Percentiles rank a stretch among this genome's conserved stretches.
Evolutionary conservation across 176 grass and related monocot species (phyloP).

Genomic region (Tillandsia fasciculata): DNA sequence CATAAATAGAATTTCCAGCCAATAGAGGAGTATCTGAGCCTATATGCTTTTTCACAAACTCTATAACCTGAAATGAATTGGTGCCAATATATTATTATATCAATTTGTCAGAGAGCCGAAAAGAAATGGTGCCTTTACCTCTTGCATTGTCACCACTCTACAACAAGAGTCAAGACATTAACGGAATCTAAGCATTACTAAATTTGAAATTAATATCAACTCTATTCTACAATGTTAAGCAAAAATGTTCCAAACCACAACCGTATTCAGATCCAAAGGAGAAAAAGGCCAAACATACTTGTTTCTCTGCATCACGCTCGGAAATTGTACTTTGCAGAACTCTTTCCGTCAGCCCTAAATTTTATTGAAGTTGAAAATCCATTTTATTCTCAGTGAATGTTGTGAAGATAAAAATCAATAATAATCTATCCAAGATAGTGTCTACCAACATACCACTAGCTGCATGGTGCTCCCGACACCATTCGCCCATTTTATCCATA

Average conservation of each 20-base stretch:
- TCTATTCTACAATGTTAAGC: not conserved
- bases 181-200: not conserved
- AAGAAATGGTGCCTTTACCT: not conserved
- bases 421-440: slow-evolving; percentile 7
- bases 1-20: slow-evolving; percentile 83
- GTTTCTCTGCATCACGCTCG: slow-evolving; percentile 57
- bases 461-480: slow-evolving; percentile 69
- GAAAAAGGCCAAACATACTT: slow-evolving; percentile 31
- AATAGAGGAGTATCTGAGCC: slow-evolving; percentile 42
- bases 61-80: slow-evolving; percentile 49
- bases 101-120: not conserved
- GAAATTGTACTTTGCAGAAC: slow-evolving; percentile 54
- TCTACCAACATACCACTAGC: slow-evolving; percentile 50
- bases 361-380: slow-evolving; percentile 5
- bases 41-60: slow-evolving; percentile 23
- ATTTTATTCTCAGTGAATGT: not conserved
- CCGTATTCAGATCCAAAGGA: not conserved
- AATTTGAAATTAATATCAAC: not conserved
- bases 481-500: slow-evolving; percentile 81
- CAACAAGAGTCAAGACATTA: not conserved
- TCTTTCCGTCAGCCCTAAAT: slow-evolving; percentile 64
- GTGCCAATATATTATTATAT: too few species aligned
- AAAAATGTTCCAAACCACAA: not conserved
- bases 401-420: not conserved
- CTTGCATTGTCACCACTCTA: not conserved